Base-by-base conservation (phyloP, 2,329 filamentous ascomycete species). In the Penicillium frequentans region DNA sequence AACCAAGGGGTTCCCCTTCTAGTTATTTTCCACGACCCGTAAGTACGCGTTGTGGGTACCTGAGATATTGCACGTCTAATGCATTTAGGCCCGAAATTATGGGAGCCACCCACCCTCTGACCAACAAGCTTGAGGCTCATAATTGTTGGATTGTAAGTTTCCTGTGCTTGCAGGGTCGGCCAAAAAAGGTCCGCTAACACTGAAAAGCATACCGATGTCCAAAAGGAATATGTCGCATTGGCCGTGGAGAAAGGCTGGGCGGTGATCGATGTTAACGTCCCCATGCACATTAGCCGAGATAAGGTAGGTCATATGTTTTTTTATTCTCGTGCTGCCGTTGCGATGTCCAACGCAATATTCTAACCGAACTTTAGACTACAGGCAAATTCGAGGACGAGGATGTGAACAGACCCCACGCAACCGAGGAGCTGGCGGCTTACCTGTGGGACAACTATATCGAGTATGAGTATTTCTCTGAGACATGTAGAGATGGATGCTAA, bases 381-480 rank as follows among this genome's bases (percentile, higher is more conserved):
- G 64, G 62, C 21, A 66, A 63, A 59, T 75, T 82, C 44, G 72
- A 88, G 60, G 79, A 81, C 8, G 73, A 77, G 9, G 69, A 76
- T 57, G 76, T 63, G 64, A 75, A 70, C 54, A 84, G 85, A 72
- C 87, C 85, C 58, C 72, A 72, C 24, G 80, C 81, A 53, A 83
- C 82, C 0, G 86, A 89, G 60, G 87, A 93, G 59, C 79, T 97
- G 11, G 86, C 93, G 5, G 86, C 84, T 58, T 98, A 96, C 69
- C 79, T 99, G 14, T 99, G 95, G 95, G 93, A 97, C 66, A 99
- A 99, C 70, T 97, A 97, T 69, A 86, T 99, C 21, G 90, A 96
- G 79, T 85, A 74, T 1, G 19, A n/a, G 10, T 21, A 8, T 39
- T 19, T 19, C 23, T 35, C 24, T 31, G 33, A 21, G 21, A 11